These are phyloP conservation scores for Chenopodium album DNA, from an alignment of 148 eudicot species.

Conservation along the genomic window DNA sequence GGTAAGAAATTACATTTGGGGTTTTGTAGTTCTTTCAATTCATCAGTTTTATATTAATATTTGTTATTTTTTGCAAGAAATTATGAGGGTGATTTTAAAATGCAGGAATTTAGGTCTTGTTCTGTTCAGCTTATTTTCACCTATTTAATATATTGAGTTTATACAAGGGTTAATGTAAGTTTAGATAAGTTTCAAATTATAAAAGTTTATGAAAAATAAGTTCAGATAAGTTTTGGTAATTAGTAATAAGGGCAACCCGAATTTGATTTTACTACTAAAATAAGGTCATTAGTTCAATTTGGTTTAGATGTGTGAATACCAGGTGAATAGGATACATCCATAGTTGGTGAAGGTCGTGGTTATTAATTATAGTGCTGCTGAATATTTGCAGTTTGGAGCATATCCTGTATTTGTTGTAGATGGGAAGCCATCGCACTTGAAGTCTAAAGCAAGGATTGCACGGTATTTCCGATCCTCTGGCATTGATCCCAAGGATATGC, in stretches of 20 bases:
- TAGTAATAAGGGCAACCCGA: too few species aligned
- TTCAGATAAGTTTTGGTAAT: too few species aligned
- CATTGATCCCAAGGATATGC: conserved; percentile 46
- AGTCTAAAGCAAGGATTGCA: conserved; percentile 73
- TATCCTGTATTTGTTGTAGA: conserved; percentile 88
- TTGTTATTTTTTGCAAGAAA: too few species aligned
- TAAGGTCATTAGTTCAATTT: too few species aligned
- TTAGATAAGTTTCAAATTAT: too few species aligned
- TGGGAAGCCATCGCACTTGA: conserved; percentile 80
- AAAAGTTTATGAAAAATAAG: too few species aligned
- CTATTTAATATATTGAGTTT: too few species aligned
- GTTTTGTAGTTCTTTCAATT: background rate
- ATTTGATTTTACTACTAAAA: too few species aligned
- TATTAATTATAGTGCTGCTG: conserved; percentile 15
- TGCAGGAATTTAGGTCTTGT: background rate
- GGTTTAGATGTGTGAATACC: too few species aligned
- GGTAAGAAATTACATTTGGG: background rate
- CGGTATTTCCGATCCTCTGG: conserved; percentile 72
- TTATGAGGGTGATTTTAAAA: background rate
- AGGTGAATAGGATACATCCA: too few species aligned
- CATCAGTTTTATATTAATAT: background rate
- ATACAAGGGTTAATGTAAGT: too few species aligned
- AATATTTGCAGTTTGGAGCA: conserved; percentile 78
- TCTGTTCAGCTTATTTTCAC: too few species aligned
- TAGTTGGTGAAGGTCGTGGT: background rate